Evolutionary conservation across 2,329 filamentous ascomycete species (phyloP), one percentile per base, ranked within the genome.

Genomic region (Mycosphaerella sp.): DNA sequence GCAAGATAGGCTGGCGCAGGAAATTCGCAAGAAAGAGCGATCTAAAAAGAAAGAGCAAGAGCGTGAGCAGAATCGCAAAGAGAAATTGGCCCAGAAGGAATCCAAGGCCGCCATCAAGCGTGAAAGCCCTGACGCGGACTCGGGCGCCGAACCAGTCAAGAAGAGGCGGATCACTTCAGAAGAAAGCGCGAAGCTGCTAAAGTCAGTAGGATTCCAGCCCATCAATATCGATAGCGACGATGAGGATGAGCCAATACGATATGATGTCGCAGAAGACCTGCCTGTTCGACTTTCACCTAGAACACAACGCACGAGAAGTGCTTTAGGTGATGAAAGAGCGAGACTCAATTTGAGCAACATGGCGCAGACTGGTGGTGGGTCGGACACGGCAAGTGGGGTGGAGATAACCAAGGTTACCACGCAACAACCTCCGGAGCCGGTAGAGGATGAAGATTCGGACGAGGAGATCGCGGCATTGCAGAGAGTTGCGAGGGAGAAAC

Each of bases 401-500:
- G 28, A 54, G 25, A 32, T 53, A 17, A 56, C 49, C 12, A 25
- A 46, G 6, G 21, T 39, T 6, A 36, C 37, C 36, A 6, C 28
- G n/a, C 36, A 35, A 17, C 45, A 44, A n/a, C 34, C 41, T 12
- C 42, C 35, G 13, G 34, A 49, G 39, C 32, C 21, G 12, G 37
- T 47, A 34, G 64, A 68, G 9, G 66, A 67, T 18, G 70, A 70
- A 8, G 72, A 73, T 43, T 60, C 58, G 0, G 69, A 73, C 30
- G 56, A 56, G 5, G 73, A 75, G 49, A 66, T 74, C 16, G 67
- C 68, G 14, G 71, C 71, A 41, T 59, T 75, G 21, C 67, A 67
- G 43, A 64, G 68, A 30, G 66, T 68, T 53, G 73, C 73, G 7
- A 66, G 73, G n/a, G 70, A 70, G 54, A 66, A 45, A 28, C 50